Conservation (phyloP, 2,329 filamentous ascomycete genomes). For the Zopfia rhizophila region DNA sequence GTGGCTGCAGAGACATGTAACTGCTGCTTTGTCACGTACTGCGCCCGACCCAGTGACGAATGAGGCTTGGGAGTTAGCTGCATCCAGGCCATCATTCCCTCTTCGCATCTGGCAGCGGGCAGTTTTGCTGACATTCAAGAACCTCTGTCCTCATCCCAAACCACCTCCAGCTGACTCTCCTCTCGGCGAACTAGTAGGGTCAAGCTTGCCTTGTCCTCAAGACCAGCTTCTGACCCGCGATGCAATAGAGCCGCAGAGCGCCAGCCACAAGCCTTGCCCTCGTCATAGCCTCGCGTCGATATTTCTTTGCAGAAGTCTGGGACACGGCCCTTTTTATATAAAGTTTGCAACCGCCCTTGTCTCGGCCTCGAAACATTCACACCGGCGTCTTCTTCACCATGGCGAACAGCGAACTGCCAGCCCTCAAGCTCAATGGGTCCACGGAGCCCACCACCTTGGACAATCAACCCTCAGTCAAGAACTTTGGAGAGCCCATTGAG, state of each 20-base stretch:
- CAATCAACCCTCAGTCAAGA: constrained; percentile 27
- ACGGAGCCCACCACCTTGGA: constrained; percentile 44
- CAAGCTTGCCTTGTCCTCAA: constrained; percentile 8
- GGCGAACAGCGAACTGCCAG: constrained; percentile 37
- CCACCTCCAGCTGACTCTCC: constrained; percentile 5
- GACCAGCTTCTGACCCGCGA: constrained; percentile 1
- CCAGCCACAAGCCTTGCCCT: constrained; percentile 1
- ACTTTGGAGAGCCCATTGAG: constrained; percentile 27
- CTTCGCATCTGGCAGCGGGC: too few relatives aligned
- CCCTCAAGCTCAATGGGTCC: constrained; percentile 45
- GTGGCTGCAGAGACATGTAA: too few relatives aligned
- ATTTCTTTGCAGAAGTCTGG: background rate
- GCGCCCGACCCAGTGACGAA: constrained; percentile 12
- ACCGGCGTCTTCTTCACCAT: constrained; percentile 30
- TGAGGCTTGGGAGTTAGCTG: constrained; percentile 12
- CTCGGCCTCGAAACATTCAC: constrained; percentile 10
- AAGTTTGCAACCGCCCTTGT: background rate
- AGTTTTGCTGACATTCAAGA: too few relatives aligned
- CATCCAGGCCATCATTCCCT: too few relatives aligned
- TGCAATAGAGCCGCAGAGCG: background rate
- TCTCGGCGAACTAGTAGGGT: background rate
- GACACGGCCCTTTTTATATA: constrained; percentile 2
- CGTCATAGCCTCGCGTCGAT: constrained; percentile 26
- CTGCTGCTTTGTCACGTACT: constrained; percentile 3
- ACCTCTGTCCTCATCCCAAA: too few relatives aligned